phyloP scores from a whole-genome alignment of 2,329 filamentous ascomycete species.

The Cordyceps cateniannulata region DNA sequence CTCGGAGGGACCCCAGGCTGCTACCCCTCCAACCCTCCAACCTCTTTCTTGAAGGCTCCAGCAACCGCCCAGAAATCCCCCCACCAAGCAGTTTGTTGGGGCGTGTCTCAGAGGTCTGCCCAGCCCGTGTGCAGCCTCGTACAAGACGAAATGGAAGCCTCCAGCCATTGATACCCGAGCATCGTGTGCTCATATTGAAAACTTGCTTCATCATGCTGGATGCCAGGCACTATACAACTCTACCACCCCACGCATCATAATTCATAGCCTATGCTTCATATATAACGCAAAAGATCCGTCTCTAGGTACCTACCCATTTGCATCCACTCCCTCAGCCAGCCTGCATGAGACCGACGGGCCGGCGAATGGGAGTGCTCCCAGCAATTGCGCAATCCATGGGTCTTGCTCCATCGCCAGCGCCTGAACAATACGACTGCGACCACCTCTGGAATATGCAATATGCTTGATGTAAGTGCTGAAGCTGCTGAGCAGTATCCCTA shows the following conservation, averaged over 20 bases:
- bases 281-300: not conserved
- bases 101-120: not conserved
- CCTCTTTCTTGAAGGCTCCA: not conserved
- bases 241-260: not conserved
- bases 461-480: too few relatives aligned
- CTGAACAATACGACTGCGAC: not conserved
- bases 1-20: not conserved
- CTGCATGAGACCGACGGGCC: not conserved
- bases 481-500: too few relatives aligned
- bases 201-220: not conserved
- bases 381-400: conserved; percentile 7
- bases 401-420: not conserved
- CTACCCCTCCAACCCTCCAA: not conserved
- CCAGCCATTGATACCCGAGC: too few relatives aligned
- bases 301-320: not conserved
- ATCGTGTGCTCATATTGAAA: not conserved
- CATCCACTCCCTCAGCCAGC: not conserved
- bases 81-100: conserved; percentile 2
- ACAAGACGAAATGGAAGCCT: not conserved
- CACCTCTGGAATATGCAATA: not conserved
- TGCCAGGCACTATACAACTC: not conserved
- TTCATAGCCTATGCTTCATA: not conserved
- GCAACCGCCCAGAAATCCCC: not conserved
- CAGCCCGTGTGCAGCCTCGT: not conserved
- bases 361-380: not conserved